A percentile compares a stretch with the other conserved stretches of the same genome.
These are phyloP conservation scores for Clohesyomyces aquaticus DNA, from an alignment of 495 filamentous ascomycete genomes.

Conservation along the genomic window DNA sequence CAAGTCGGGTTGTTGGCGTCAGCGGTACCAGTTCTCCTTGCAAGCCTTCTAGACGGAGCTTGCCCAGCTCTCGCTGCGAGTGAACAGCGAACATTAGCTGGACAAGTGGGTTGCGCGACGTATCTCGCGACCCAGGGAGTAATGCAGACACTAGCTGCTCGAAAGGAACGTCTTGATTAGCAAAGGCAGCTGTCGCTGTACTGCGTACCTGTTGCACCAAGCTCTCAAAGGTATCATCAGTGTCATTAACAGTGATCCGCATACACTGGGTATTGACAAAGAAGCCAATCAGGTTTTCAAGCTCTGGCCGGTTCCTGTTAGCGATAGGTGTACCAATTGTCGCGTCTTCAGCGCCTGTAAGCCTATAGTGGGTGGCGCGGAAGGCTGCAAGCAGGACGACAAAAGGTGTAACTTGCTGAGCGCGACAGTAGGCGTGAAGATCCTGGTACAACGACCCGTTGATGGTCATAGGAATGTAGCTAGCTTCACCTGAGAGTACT, in stretches of 20 bases:
- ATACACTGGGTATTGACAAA: not conserved
- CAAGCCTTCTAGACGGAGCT: not conserved
- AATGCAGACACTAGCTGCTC: not conserved
- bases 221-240: not conserved
- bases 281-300: not conserved
- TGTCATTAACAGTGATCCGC: not conserved
- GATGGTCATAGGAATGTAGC: not conserved
- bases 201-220: not conserved
- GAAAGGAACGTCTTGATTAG: not conserved
- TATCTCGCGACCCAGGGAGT: not conserved
- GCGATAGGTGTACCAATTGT: not conserved
- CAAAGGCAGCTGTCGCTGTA: not conserved
- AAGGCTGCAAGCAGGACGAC: not conserved
- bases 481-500: not conserved
- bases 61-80: not conserved
- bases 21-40: not conserved
- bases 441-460: not conserved
- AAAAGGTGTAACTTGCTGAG: not conserved
- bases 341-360: not conserved
- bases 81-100: not conserved
- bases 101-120: not conserved
- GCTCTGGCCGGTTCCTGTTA: not conserved
- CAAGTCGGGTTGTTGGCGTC: not conserved
- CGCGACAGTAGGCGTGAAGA: not conserved
- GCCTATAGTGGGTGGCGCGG: not conserved